phyloP scores from a whole-genome alignment of 345 rosid genomes.

The Boechera divaricarpa region DNA sequence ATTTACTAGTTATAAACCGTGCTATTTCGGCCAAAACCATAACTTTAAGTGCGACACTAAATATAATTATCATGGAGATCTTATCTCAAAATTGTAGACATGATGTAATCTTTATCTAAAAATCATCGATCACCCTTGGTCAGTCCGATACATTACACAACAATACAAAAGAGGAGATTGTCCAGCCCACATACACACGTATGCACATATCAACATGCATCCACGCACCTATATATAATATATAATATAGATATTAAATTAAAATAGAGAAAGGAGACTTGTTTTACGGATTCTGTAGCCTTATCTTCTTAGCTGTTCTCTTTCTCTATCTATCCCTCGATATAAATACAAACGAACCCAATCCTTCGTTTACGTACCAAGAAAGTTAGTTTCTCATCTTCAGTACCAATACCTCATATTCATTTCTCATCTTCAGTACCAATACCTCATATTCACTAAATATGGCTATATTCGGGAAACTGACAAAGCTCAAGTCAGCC shows the following conservation, averaged over 20 bases:
- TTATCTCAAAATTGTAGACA: slow-evolving; percentile 4
- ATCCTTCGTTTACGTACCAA: slow-evolving; percentile 33
- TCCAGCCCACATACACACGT: slow-evolving; percentile 25
- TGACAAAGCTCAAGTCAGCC: slow-evolving; percentile 84
- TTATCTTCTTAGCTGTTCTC: slow-evolving; percentile 56
- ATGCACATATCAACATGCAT: slow-evolving; percentile 37
- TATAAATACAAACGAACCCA: slow-evolving; percentile 46
- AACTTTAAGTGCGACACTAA: not conserved
- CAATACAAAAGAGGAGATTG: slow-evolving; percentile 24
- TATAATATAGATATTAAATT: not conserved
- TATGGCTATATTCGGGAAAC: slow-evolving; percentile 65
- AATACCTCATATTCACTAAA: not conserved
- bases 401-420: not conserved
- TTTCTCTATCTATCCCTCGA: slow-evolving; percentile 5
- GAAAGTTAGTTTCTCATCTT: slow-evolving; percentile 20
- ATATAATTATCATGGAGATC: not conserved
- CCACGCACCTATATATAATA: not conserved
- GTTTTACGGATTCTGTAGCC: slow-evolving; percentile 34
- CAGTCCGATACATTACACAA: slow-evolving; percentile 28
- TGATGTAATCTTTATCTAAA: slow-evolving; percentile 26
- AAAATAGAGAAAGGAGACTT: slow-evolving; percentile 2
- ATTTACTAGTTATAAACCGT: no score
- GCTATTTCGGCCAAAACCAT: not conserved
- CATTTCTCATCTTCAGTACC: slow-evolving; percentile 13
- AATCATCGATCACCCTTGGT: not conserved